phyloP scores from a whole-genome alignment of 352 stramenopile species.

The Phytopythium aichiense region DNA sequence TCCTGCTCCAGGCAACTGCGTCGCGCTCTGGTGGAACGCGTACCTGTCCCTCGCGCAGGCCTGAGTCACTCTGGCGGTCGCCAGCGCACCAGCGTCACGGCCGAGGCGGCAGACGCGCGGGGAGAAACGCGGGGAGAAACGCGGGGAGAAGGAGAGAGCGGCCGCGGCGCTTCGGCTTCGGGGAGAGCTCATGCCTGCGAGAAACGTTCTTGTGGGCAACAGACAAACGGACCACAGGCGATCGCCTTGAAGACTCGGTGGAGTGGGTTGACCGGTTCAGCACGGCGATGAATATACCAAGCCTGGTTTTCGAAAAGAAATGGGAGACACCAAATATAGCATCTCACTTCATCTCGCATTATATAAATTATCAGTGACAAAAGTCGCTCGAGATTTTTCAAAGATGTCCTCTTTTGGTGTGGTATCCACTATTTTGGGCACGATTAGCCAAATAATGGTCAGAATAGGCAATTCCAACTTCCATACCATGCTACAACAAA shows the following conservation, averaged over 20 bases:
- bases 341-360: no score
- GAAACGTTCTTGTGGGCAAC: conserved; percentile 1
- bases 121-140: neutral
- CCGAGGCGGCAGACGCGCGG: neutral
- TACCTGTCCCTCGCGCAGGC: conserved; percentile 69
- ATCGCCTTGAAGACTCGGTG: no score
- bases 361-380: no score
- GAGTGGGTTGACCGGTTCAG: neutral
- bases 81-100: neutral
- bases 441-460: no score
- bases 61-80: conserved; percentile 6
- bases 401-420: no score
- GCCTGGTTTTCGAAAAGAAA: no score
- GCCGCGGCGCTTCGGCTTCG: neutral
- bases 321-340: no score
- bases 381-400: no score
- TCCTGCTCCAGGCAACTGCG: conserved; percentile 41
- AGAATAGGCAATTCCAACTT: no score
- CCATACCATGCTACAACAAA: no score
- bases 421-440: no score
- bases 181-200: neutral
- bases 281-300: no score
- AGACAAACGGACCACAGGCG: neutral
- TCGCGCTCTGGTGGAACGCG: conserved; percentile 77
- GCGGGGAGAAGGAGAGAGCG: neutral